These are phyloP conservation scores for Podospora pseudocomata DNA, from an alignment of 495 filamentous ascomycete species.

Conservation along the genomic window DNA sequence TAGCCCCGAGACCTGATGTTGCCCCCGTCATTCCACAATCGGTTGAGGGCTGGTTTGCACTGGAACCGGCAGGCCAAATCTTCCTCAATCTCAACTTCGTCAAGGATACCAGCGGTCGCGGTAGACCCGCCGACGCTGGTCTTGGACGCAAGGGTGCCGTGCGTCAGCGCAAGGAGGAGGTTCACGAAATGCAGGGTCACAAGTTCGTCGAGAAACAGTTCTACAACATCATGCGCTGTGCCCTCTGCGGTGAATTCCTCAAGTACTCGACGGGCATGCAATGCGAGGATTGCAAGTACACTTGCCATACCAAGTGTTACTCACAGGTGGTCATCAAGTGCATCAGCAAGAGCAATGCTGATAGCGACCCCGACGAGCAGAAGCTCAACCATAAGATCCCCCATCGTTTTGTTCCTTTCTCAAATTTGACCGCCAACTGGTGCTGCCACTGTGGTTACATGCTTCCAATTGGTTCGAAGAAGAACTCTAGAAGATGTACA, in stretches of 20 bases:
- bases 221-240: conserved; percentile 99
- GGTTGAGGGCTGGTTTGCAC: conserved; percentile 94
- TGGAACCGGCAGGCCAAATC: conserved; percentile 90
- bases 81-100: conserved; percentile 79
- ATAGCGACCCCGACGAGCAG: conserved; percentile 96
- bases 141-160: conserved; percentile 94
- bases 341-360: conserved; percentile 98
- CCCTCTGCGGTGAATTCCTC: conserved; percentile 94
- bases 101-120: conserved; percentile 52
- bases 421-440: conserved; percentile 98
- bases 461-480: conserved; percentile 83
- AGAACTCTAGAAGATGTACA: conserved; percentile 86
- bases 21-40: conserved; percentile 52
- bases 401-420: conserved; percentile 90
- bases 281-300: conserved; percentile 99
- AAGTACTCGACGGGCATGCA: conserved; percentile 99
- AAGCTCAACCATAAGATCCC: conserved; percentile 99
- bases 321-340: conserved; percentile 98
- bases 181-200: conserved; percentile 97
- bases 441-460: conserved; percentile 99
- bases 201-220: conserved; percentile 97
- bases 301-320: conserved; percentile 96
- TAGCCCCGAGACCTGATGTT: conserved; percentile 26
- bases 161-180: conserved; percentile 92
- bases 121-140: conserved; percentile 69